Evolutionary conservation across 2,329 filamentous ascomycete species (phyloP).

Genomic region (Cladosporium halotolerans): DNA sequence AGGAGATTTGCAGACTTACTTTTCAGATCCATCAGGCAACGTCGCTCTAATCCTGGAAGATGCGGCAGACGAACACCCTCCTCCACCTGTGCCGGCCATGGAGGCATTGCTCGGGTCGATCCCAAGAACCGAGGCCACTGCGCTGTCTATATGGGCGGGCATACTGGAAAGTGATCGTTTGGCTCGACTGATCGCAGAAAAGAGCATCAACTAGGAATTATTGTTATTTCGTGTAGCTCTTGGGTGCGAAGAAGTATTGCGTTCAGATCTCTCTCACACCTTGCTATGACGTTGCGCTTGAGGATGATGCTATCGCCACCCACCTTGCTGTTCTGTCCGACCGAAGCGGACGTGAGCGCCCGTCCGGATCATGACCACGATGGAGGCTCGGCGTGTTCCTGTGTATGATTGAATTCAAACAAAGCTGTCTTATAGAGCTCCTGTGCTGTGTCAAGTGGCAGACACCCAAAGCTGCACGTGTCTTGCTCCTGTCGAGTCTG

Average conservation of each 20-base stretch:
- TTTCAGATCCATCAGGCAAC: constrained; percentile 43
- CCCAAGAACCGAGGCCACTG: constrained; percentile 54
- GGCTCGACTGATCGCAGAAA: background rate
- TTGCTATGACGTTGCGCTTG: constrained; percentile 5
- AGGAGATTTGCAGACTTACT: constrained; percentile 14
- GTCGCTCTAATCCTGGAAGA: constrained; percentile 55
- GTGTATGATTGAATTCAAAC: too few relatives aligned
- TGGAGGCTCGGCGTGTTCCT: too few relatives aligned
- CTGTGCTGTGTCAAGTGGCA: background rate
- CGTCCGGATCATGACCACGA: too few relatives aligned
- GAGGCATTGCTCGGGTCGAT: constrained; percentile 51
- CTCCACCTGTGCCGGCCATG: constrained; percentile 57
- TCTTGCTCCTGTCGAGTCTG: background rate
- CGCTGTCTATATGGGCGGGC: constrained; percentile 47
- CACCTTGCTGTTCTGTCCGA: background rate
- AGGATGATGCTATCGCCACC: background rate
- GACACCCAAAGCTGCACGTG: background rate
- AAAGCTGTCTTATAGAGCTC: too few relatives aligned
- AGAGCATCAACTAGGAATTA: background rate
- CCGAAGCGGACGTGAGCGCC: too few relatives aligned
- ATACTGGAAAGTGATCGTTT: constrained; percentile 3
- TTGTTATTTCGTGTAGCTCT: too few relatives aligned
- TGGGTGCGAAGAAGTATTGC: too few relatives aligned
- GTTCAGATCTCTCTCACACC: background rate
- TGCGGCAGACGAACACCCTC: constrained; percentile 57